These are phyloP conservation scores for Ogataea methylovora DNA, from an alignment of 805 yeast genomes.

Conservation along the genomic window DNA sequence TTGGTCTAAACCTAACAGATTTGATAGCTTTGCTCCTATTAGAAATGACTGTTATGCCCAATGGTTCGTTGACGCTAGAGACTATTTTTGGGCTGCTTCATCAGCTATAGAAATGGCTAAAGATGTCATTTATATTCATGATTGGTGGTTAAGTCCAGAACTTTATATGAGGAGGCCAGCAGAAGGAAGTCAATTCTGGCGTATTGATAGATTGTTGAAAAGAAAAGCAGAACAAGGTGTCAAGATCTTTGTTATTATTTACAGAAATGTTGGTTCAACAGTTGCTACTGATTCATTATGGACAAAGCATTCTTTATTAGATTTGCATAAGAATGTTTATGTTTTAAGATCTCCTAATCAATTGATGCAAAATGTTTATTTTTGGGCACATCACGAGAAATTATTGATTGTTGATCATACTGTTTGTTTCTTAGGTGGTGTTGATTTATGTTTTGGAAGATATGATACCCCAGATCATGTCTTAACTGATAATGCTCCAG, in stretches of 20 bases:
- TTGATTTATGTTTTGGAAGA: conserved; percentile 92
- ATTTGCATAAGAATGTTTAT: conserved; percentile 78
- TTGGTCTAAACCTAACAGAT: conserved; percentile 74
- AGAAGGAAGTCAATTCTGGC: conserved; percentile 88
- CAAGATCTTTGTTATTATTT: conserved; percentile 83
- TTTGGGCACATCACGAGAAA: conserved; percentile 99
- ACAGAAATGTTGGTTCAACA: conserved; percentile 88
- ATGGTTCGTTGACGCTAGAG: conserved; percentile 91
- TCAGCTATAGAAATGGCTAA: conserved; percentile 89
- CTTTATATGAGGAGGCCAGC: conserved; percentile 89
- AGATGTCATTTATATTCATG: conserved; percentile 90
- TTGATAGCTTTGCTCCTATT: conserved; percentile 89
- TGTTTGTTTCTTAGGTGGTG: conserved; percentile 88
- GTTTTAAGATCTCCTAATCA: conserved; percentile 95
- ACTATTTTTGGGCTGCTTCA: conserved; percentile 93
- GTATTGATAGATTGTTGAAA: conserved; percentile 81
- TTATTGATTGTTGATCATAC: conserved; percentile 80
- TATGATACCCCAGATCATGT: conserved; percentile 97
- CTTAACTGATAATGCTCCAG: conserved; percentile 58
- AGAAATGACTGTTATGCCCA: conserved; percentile 82
- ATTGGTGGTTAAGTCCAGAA: conserved; percentile 98
- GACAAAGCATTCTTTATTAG: conserved; percentile 88
- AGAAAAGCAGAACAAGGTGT: conserved; percentile 93
- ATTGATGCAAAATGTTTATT: conserved; percentile 81
- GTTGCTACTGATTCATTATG: conserved; percentile 91